Percentiles rank a stretch among this genome's conserved stretches.
Evolutionary conservation across 371 early-diverging fungal species (phyloP).

Genomic region (Nosema granulosis): DNA sequence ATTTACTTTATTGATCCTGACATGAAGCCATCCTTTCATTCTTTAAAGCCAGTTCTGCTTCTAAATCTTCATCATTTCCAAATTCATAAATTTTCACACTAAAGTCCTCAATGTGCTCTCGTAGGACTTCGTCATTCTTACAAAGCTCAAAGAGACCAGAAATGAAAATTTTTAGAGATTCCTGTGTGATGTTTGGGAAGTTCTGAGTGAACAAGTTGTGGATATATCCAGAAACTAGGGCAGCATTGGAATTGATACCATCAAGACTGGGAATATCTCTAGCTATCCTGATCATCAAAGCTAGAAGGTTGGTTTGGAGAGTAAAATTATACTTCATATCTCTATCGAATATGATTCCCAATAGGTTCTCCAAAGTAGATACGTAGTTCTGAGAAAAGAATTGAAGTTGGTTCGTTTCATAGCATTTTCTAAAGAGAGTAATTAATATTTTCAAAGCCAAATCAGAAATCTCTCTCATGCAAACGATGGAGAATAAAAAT

Average conservation of each 20-base stretch:
- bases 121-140: slow-evolving; percentile 45
- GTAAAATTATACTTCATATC: slow-evolving; percentile 53
- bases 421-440: slow-evolving; percentile 35
- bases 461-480: slow-evolving; percentile 51
- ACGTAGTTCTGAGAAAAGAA: slow-evolving; percentile 53
- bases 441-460: slow-evolving; percentile 25
- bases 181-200: slow-evolving; percentile 55
- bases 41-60: slow-evolving; percentile 51
- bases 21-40: slow-evolving; percentile 51
- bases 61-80: slow-evolving; percentile 58
- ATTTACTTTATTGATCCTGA: slow-evolving; percentile 15
- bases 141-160: slow-evolving; percentile 53
- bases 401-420: slow-evolving; percentile 32
- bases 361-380: slow-evolving; percentile 54
- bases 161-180: slow-evolving; percentile 47
- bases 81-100: slow-evolving; percentile 59
- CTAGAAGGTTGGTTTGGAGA: slow-evolving; percentile 33
- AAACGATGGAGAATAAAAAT: slow-evolving; percentile 35
- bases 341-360: slow-evolving; percentile 61
- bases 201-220: slow-evolving; percentile 24
- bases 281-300: slow-evolving; percentile 40
- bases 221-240: slow-evolving; percentile 35
- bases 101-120: slow-evolving; percentile 59
- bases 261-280: slow-evolving; percentile 37
- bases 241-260: slow-evolving; percentile 22